Percentiles rank a stretch among this genome's conserved stretches.
phyloP scores from a whole-genome alignment of 2,329 filamentous ascomycete species.

The Ceratocystis lukuohia region DNA sequence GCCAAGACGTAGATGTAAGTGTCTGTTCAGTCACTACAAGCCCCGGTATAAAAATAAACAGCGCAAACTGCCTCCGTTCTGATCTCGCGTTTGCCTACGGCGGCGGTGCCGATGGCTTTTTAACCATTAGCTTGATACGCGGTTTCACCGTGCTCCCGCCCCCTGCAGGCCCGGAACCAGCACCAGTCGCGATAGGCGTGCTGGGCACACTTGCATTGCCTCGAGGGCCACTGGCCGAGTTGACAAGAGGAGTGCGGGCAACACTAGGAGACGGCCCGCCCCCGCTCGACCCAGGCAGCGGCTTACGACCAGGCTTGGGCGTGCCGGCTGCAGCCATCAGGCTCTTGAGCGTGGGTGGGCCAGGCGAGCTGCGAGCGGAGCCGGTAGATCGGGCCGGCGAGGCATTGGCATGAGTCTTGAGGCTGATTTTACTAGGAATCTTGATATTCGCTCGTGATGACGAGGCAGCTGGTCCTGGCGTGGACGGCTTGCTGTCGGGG shows the following conservation, averaged over 20 bases:
- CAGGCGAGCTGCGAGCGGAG: conserved; percentile 6
- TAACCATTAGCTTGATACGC: conserved; percentile 18
- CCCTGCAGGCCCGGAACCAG: not conserved
- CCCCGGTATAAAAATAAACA: no score
- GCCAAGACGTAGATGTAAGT: no score
- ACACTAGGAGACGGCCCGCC: not conserved
- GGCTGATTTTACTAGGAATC: conserved; percentile 16
- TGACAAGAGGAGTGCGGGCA: conserved; percentile 3
- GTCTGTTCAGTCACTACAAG: no score
- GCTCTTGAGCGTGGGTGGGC: conserved; percentile 14
- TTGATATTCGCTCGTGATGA: conserved; percentile 11
- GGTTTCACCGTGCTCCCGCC: conserved; percentile 12
- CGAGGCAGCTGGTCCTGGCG: not conserved
- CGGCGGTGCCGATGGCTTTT: conserved; percentile 14
- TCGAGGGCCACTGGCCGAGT: not conserved
- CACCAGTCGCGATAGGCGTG: not conserved
- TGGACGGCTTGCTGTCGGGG: conserved; percentile 7
- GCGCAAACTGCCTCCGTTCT: not conserved
- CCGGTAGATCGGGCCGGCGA: conserved; percentile 4
- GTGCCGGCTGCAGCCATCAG: conserved; percentile 15
- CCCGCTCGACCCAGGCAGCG: conserved; percentile 11
- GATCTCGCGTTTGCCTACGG: not conserved
- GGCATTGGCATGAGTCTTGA: conserved; percentile 8
- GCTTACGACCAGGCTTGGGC: conserved; percentile 15
- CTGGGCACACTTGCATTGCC: not conserved